Evolutionary conservation across 176 grass and related monocot genomes (phyloP).

Genomic region (Oryza brachyantha): DNA sequence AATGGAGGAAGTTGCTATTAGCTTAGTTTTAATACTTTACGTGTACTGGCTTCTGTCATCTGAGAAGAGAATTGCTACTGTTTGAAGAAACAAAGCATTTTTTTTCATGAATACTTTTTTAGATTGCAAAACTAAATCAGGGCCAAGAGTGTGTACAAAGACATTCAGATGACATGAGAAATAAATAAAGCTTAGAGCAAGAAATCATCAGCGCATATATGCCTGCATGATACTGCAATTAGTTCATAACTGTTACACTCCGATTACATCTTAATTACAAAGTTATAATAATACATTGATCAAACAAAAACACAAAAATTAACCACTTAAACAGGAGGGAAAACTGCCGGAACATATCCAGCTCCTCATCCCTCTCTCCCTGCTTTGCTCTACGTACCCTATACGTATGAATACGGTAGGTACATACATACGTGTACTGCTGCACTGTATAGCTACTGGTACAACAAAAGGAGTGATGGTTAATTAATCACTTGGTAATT

Average conservation of each 20-base stretch:
- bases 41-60: no score
- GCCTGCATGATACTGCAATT: neutral
- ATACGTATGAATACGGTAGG: neutral
- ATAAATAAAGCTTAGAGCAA: neutral
- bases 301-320: slow-evolving; percentile 4
- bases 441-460: slow-evolving; percentile 11
- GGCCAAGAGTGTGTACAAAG: no score
- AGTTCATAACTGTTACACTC: neutral
- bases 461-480: neutral
- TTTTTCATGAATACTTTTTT: neutral
- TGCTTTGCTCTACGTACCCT: slow-evolving; percentile 13
- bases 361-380: neutral
- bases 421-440: neutral
- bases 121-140: neutral
- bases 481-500: neutral
- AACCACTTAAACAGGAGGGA: neutral
- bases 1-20: no score
- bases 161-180: neutral
- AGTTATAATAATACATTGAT: slow-evolving; percentile 9
- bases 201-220: neutral
- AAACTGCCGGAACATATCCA: neutral
- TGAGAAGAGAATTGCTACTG: no score
- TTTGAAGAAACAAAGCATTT: no score
- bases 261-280: slow-evolving; percentile 1
- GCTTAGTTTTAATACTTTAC: no score